These are phyloP conservation scores for Entomophthora muscae DNA, from an alignment of 371 early-diverging fungal genomes.

Conservation along the genomic window DNA sequence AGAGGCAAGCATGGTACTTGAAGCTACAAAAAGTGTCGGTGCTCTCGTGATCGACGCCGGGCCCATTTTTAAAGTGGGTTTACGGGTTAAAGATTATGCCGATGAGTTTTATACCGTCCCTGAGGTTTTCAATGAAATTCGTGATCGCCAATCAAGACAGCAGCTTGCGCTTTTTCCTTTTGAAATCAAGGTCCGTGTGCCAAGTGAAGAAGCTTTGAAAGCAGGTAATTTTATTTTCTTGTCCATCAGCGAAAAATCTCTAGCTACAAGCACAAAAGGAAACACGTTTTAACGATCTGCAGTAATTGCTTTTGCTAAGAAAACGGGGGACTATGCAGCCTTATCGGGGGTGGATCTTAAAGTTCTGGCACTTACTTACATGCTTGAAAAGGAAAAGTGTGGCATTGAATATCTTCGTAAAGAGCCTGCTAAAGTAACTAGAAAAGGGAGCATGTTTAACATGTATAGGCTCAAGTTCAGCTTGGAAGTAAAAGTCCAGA, in stretches of 20 bases:
- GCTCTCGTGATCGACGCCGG: constrained; percentile 11
- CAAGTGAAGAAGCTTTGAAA: constrained; percentile 57
- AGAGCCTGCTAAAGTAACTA: constrained; percentile 13
- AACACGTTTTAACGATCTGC: too few relatives aligned
- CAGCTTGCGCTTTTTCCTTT: constrained; percentile 40
- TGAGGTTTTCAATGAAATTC: constrained; percentile 74
- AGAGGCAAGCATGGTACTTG: background rate
- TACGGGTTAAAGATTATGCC: constrained; percentile 24
- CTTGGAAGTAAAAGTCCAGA: background rate
- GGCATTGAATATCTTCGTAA: constrained; percentile 29
- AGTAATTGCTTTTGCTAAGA: constrained; percentile 71
- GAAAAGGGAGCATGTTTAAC: background rate
- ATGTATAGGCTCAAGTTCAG: background rate
- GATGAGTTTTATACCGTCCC: constrained; percentile 66
- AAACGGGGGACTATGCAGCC: constrained; percentile 80
- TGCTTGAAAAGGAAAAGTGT: constrained; percentile 55
- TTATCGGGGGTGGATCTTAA: constrained; percentile 73
- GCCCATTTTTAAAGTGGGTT: constrained; percentile 8
- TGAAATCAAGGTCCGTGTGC: constrained; percentile 40
- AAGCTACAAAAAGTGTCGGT: background rate
- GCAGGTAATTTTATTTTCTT: constrained; percentile 25
- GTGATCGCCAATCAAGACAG: constrained; percentile 54
- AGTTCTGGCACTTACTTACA: constrained; percentile 75
- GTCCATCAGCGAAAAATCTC: background rate
- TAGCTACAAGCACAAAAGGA: too few relatives aligned